Base-by-base conservation (phyloP, 116 monocot species). In the Posidonia oceanica region DNA sequence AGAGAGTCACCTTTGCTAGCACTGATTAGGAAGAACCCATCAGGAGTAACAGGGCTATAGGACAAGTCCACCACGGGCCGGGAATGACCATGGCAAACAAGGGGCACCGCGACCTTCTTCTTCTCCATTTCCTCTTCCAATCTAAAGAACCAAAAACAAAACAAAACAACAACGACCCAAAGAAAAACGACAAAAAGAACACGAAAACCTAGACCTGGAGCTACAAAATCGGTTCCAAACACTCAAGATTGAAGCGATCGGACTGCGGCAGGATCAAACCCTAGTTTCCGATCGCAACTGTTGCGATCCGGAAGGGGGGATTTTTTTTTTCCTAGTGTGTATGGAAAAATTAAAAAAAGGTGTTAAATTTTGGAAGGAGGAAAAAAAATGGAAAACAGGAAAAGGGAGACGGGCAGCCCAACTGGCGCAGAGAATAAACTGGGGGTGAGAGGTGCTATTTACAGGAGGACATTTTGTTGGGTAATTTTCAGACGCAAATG, bases 61-160 rank as follows among this genome's bases (percentile, higher is more conserved):
- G 87, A 94, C 75, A 94, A 74, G 74, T 94, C 94, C 61, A 94
- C 90, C 12, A 94, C 94, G 4, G 94, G 94, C 2, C 94, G 90
- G 20, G 90, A 94, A 73, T 94, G 94, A 16, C 94, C 94, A 62
- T 90, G 94, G 86, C 91, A 94, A n/a, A 94, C 88, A 14, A 94
- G 76, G 20, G 91, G 91, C 58, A 88, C 82, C 60, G 82, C 80
- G 42, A 68, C 74, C 76, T 88, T 90, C 80, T 80, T 88, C 86
- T 83, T 91, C 44, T 85, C 90, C 90, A 90, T 94, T 48, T 20
- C 67, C 8, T 40, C 65, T 18, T 18, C 48, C n/a, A 13, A 23
- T 67, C 52, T 13, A 48, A 67, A 48, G 6, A 13, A 20, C 18
- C 5, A 40, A 39, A 66, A 29, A 6, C 48, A 12, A 48, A 48